These are phyloP conservation scores for Primulina eburnea DNA, from an alignment of 257 asterid species.

Conservation along the genomic window DNA sequence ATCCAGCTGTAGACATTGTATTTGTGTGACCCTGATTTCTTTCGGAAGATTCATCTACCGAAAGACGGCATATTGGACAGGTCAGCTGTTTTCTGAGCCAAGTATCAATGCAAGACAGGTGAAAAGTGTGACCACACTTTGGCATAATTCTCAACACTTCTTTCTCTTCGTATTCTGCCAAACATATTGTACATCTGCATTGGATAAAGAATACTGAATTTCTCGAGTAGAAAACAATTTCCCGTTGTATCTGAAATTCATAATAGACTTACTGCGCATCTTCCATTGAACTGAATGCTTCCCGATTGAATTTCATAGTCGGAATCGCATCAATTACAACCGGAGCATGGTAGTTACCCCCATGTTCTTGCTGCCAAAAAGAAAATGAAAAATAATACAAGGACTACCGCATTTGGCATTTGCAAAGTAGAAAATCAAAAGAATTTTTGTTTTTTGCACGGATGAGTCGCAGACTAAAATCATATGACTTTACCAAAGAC, in stretches of 20 bases:
- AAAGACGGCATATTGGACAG: constrained; percentile 52
- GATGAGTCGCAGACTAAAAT: too few relatives aligned
- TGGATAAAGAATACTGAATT: not conserved
- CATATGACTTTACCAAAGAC: too few relatives aligned
- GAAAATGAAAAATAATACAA: too few relatives aligned
- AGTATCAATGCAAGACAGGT: constrained; percentile 74
- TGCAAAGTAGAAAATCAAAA: too few relatives aligned
- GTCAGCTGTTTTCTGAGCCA: constrained; percentile 86
- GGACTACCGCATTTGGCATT: too few relatives aligned
- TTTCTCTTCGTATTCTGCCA: constrained; percentile 74
- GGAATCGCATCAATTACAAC: constrained; percentile 82
- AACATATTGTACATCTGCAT: constrained; percentile 72
- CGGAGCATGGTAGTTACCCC: constrained; percentile 64
- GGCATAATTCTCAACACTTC: constrained; percentile 84
- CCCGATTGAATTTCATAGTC: constrained; percentile 64
- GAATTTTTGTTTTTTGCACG: too few relatives aligned
- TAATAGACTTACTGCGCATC: constrained; percentile 71
- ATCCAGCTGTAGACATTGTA: not conserved
- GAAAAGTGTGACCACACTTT: constrained; percentile 79
- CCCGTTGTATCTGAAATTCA: too few relatives aligned
- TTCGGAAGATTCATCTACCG: not conserved
- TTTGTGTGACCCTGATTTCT: not conserved
- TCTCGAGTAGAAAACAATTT: too few relatives aligned
- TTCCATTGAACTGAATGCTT: constrained; percentile 67
- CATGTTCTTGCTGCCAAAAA: constrained; percentile 58